phyloP scores from a whole-genome alignment of 169 alveolate species.

The Plasmodium billcollinsi region DNA sequence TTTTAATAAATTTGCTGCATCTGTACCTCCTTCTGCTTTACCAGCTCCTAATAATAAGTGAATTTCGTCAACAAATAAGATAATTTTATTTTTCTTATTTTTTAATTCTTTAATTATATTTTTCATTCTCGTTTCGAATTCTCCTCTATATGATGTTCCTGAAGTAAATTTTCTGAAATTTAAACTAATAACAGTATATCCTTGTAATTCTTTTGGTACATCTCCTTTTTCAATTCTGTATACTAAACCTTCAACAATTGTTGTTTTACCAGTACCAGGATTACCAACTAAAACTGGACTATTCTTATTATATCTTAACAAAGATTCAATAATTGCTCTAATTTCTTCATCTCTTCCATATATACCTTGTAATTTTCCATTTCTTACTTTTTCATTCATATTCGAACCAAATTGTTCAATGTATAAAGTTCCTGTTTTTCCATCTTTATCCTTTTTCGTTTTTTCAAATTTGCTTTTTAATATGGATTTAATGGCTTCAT shows the following conservation, averaged over 20 bases:
- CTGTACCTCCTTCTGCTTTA: slow-evolving; percentile 78
- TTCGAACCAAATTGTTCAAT: slow-evolving; percentile 75
- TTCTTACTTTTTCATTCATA: slow-evolving; percentile 72
- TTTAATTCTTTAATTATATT: slow-evolving; percentile 73
- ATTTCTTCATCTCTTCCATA: slow-evolving; percentile 79
- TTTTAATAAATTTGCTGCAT: slow-evolving; percentile 78
- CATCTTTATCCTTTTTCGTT: slow-evolving; percentile 43
- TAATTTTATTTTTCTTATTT: slow-evolving; percentile 66
- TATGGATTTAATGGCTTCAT: slow-evolving; percentile 38
- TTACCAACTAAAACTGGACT: slow-evolving; percentile 77
- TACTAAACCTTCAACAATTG: slow-evolving; percentile 74
- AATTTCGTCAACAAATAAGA: slow-evolving; percentile 81
- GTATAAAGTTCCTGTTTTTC: slow-evolving; percentile 16
- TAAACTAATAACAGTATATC: slow-evolving; percentile 69
- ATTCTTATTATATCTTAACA: slow-evolving; percentile 60
- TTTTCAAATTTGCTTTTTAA: slow-evolving; percentile 39
- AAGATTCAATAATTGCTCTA: slow-evolving; percentile 68
- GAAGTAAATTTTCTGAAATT: slow-evolving; percentile 69
- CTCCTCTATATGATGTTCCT: slow-evolving; percentile 78
- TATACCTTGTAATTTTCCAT: slow-evolving; percentile 59
- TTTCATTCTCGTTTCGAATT: slow-evolving; percentile 77
- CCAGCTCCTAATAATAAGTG: slow-evolving; percentile 80
- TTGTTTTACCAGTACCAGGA: slow-evolving; percentile 76
- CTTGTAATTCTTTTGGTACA: slow-evolving; percentile 69
- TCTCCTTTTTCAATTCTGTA: slow-evolving; percentile 75